These are phyloP conservation scores for Wickerhamomyces ciferrii DNA, from an alignment of 805 yeast species.

Conservation along the genomic window DNA sequence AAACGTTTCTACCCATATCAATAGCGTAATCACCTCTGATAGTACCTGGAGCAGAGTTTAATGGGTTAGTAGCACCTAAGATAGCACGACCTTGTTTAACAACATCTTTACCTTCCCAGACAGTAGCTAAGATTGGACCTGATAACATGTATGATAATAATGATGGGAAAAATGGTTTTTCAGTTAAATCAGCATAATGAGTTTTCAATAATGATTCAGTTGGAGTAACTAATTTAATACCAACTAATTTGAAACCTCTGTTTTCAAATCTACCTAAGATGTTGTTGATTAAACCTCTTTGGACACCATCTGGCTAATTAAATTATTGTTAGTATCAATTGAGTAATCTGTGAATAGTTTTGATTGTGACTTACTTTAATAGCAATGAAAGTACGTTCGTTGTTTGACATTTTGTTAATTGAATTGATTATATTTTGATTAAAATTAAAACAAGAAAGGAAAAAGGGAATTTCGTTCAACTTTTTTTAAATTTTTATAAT, in stretches of 20 bases:
- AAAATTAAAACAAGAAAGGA: not conserved
- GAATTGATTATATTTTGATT: not conserved
- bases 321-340: not conserved
- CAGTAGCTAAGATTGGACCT: slow-evolving; percentile 98
- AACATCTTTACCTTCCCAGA: slow-evolving; percentile 99
- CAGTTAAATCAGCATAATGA: slow-evolving; percentile 93
- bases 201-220: slow-evolving; percentile 81
- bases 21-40: slow-evolving; percentile 99
- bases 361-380: slow-evolving; percentile 44
- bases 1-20: slow-evolving; percentile 98
- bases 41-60: slow-evolving; percentile 97
- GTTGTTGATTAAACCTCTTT: slow-evolving; percentile 91
- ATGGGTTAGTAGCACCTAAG: slow-evolving; percentile 99
- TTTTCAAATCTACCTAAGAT: slow-evolving; percentile 91
- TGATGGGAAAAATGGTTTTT: slow-evolving; percentile 98
- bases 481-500: not conserved
- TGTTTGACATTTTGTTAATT: slow-evolving; percentile 23
- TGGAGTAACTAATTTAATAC: slow-evolving; percentile 86
- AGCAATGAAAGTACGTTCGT: slow-evolving; percentile 90
- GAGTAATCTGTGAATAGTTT: too few species aligned
- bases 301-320: slow-evolving; percentile 94
- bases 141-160: slow-evolving; percentile 94
- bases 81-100: slow-evolving; percentile 98
- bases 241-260: slow-evolving; percentile 97
- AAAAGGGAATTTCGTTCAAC: not conserved